Evolutionary conservation across 2,329 filamentous ascomycete genomes (phyloP).

Genomic region (Elsinoe necatrix): DNA sequence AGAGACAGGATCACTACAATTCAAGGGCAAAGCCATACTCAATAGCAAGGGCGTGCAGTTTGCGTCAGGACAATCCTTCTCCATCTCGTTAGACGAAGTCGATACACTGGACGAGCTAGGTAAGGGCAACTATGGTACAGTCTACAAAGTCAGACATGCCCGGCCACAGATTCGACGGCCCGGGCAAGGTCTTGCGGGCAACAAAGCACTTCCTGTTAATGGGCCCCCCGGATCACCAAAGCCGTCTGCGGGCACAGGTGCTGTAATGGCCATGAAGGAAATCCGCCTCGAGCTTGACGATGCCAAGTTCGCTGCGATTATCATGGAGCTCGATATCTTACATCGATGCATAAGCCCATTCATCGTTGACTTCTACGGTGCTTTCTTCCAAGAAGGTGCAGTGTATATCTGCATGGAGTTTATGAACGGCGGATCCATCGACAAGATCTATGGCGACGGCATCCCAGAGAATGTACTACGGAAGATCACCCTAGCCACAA

Average conservation of each 20-base stretch:
- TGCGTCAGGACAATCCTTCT: slow-evolving; percentile 78
- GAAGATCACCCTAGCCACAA: slow-evolving; percentile 83
- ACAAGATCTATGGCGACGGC: slow-evolving; percentile 87
- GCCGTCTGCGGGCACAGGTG: slow-evolving; percentile 51
- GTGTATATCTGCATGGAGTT: slow-evolving; percentile 99
- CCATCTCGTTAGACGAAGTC: slow-evolving; percentile 90
- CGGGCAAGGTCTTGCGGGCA: slow-evolving; percentile 52
- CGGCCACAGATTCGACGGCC: slow-evolving; percentile 56
- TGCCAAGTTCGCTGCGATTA: slow-evolving; percentile 90
- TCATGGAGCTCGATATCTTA: slow-evolving; percentile 93
- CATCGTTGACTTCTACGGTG: slow-evolving; percentile 97
- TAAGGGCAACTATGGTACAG: slow-evolving; percentile 96
- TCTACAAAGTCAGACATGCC: slow-evolving; percentile 89
- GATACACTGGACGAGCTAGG: slow-evolving; percentile 88
- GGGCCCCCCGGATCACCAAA: slow-evolving; percentile 18
- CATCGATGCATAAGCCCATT: slow-evolving; percentile 92
- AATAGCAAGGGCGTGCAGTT: slow-evolving; percentile 89
- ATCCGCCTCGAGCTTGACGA: slow-evolving; percentile 93
- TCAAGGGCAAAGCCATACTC: slow-evolving; percentile 85
- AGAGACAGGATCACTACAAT: slow-evolving; percentile 82
- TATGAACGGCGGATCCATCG: slow-evolving; percentile 97
- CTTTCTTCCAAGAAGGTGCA: slow-evolving; percentile 96
- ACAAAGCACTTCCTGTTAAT: slow-evolving; percentile 42
- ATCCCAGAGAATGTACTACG: slow-evolving; percentile 80
- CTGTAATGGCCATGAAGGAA: slow-evolving; percentile 99